Base-by-base conservation (phyloP, 495 filamentous ascomycete genomes). In the Penicillium chermesinum region DNA sequence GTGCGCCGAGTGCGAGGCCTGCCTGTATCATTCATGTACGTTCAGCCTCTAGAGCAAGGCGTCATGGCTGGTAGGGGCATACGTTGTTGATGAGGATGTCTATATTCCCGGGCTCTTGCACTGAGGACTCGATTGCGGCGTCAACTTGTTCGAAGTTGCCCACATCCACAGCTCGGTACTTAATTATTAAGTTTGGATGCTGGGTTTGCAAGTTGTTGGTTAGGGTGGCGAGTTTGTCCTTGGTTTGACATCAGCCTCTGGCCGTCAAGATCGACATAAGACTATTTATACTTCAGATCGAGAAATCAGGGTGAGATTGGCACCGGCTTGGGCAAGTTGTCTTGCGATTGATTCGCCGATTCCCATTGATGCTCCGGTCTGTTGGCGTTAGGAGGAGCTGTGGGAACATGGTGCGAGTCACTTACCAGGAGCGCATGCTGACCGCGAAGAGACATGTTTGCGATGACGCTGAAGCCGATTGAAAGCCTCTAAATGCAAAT, bases 61-160 rank as follows among this genome's bases (percentile, higher is more conserved):
- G n/a, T n/a, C n/a, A n/a, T n/a, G n/a, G n/a, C n/a, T n/a, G n/a
- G n/a, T n/a, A n/a, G n/a, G n/a, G n/a, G n/a, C n/a, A 7, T 15
- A 58, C 63, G 36, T 71, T 69, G 49, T 69, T 71, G 48, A 69
- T 59, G 3, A 71, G 57, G n/a, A 69, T 53, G 25, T 67, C 63
- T 30, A 72, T 64, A 0, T 51, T 27, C 7, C 58, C 59, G 8
- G 61, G 21, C n/a, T 62, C 53, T 8, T 45, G 12, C 15, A 57
- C 38, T 3, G 53, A 38, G 10, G 39, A 34, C 14, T 20, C 18
- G 8, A 70, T 53, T 1, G 64, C 61, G 0, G 44, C 17, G 8
- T 62, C 54, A 18, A 69, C 62, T 35, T 45, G 48, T 12, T 55
- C 48, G 37, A 61, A 55, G 46, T 54, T 53, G 7, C 52, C 44